These are phyloP conservation scores for Aspergillus hancockii DNA, from an alignment of 495 filamentous ascomycete species.

Conservation along the genomic window DNA sequence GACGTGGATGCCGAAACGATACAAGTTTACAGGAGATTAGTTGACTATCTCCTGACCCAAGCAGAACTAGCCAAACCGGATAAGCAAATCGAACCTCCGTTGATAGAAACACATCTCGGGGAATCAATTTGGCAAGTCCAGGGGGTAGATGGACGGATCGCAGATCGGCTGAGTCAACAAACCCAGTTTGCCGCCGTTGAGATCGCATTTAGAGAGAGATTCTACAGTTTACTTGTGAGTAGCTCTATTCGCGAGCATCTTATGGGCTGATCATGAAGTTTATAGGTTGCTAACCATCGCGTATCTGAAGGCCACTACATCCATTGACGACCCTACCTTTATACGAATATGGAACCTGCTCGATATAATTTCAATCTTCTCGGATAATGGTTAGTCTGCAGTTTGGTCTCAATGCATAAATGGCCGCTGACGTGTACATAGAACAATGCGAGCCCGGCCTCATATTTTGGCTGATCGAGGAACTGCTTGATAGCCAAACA, in stretches of 20 bases:
- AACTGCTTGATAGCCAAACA: conserved; percentile 93
- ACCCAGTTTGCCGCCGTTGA: conserved; percentile 69
- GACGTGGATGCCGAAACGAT: conserved; percentile 56
- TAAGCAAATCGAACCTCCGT: conserved; percentile 72
- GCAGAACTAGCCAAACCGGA: conserved; percentile 66
- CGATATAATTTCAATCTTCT: conserved; percentile 83
- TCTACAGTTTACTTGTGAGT: conserved; percentile 73
- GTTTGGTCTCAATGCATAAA: not conserved
- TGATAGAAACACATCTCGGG: conserved; percentile 56
- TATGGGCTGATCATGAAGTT: not conserved
- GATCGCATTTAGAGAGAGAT: conserved; percentile 73
- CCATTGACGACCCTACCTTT: conserved; percentile 73
- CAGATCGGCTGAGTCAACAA: conserved; percentile 36
- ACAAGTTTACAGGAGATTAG: conserved; percentile 51
- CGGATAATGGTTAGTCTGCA: conserved; percentile 64
- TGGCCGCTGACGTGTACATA: conserved; percentile 33
- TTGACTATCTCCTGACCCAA: conserved; percentile 63
- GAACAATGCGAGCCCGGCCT: conserved; percentile 84
- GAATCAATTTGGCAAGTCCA: conserved; percentile 41
- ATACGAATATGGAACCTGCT: conserved; percentile 89
- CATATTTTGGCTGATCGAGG: conserved; percentile 87
- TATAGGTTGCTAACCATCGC: conserved; percentile 21
- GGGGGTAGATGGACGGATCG: conserved; percentile 26
- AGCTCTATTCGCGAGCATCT: not conserved
- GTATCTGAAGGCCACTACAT: conserved; percentile 57